Base-by-base conservation (phyloP, 352 stramenopile species). In the Pythium brachiatum region DNA sequence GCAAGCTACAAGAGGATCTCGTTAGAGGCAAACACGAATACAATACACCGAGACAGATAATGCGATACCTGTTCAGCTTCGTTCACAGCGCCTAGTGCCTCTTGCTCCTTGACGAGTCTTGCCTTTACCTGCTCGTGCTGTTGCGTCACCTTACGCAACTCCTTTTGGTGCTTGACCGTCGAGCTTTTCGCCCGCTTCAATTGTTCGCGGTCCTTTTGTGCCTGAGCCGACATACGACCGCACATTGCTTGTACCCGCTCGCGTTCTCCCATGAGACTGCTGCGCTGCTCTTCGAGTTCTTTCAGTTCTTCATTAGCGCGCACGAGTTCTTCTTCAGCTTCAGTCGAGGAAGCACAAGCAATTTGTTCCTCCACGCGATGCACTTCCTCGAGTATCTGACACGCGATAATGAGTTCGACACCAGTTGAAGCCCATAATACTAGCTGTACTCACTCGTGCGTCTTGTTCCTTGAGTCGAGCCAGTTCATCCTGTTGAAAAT, bases 51-150 rank as follows among this genome's bases (percentile, higher is more conserved):
- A n/a, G n/a, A n/a, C n/a, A n/a, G n/a, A n/a, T n/a, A n/a, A n/a
- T n/a, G n/a, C n/a, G n/a, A n/a, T 65, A 65, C 48, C 58, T 65
- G 18, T 16, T 62, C 53, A 39, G 29, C 53, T 38, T 67, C 52
- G 20, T 56, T 41, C 34, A 67, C 12, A 16, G 34, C 5, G 23
- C 3, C 13, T 7, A 67, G 41, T 18, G 7, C 16, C 15, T 27
- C 44, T 43, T 62, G 27, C 18, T 62, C 44, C 9, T 39, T 39
- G 13, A 39, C n/a, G 2, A 62, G 16, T 44, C 57, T 60, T 26
- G 43, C 32, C 15, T 16, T 27, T 3, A 23, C 8, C 46, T 62
- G 38, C 9, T 62, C 25, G 11, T 32, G 21, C 3, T 29, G 34
- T 8, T 36, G 31, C 1, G 44, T 43, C 7, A 41, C 5, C 53